A percentile compares a stretch with the other conserved stretches of the same genome.
phyloP scores from a whole-genome alignment of 352 stramenopile species.

The Pythium aristosporum region DNA sequence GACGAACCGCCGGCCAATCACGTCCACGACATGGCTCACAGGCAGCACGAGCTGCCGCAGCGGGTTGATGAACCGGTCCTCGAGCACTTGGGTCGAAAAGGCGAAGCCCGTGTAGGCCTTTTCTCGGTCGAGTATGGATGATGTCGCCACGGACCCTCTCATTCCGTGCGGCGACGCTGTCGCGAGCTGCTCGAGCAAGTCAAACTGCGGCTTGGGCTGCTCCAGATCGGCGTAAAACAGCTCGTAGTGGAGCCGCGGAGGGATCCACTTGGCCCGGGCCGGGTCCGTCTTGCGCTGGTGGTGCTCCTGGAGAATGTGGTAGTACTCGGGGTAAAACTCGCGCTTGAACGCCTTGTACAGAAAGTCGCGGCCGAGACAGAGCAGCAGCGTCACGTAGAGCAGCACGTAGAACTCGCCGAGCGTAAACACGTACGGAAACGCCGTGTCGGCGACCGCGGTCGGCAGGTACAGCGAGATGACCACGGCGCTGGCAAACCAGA shows the following conservation, averaged over 20 bases:
- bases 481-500: conserved; percentile 72
- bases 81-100: conserved; percentile 75
- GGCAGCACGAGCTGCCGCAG: conserved; percentile 73
- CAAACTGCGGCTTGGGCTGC: conserved; percentile 58
- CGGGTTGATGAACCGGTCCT: conserved; percentile 82
- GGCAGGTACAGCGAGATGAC: conserved; percentile 64
- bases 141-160: background rate
- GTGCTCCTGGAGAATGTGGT: conserved; percentile 84
- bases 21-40: conserved; percentile 51
- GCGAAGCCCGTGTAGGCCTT: conserved; percentile 81
- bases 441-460: conserved; percentile 56
- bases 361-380: conserved; percentile 78
- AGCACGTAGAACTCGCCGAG: conserved; percentile 77
- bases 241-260: conserved; percentile 63
- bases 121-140: conserved; percentile 25
- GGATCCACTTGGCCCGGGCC: conserved; percentile 57
- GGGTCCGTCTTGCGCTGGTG: conserved; percentile 42
- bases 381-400: conserved; percentile 65
- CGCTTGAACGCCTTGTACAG: conserved; percentile 86
- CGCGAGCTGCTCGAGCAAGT: conserved; percentile 44
- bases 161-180: conserved; percentile 18
- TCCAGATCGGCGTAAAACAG: conserved; percentile 69
- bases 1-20: conserved; percentile 22
- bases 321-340: conserved; percentile 83
- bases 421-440: conserved; percentile 77